Conservation (phyloP, 345 rosid genomes). For the Zanthoxylum bungeanum region DNA sequence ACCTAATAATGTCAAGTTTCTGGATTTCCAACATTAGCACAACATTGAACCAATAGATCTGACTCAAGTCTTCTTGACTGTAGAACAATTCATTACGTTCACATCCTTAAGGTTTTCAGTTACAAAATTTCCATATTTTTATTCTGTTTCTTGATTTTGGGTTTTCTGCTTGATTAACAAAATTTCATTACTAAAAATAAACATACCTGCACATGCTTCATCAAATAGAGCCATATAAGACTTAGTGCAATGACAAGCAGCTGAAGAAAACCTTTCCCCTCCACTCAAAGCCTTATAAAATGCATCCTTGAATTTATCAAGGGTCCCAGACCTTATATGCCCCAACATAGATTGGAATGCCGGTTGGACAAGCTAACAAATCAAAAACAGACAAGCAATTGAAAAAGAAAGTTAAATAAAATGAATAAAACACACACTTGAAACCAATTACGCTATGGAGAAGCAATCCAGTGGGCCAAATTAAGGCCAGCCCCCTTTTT, state of each 20-base stretch:
- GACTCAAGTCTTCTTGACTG: too few species aligned
- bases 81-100: too few species aligned
- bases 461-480: background rate
- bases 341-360: constrained; percentile 77
- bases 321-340: constrained; percentile 66
- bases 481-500: constrained; percentile 2
- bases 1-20: background rate
- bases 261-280: constrained; percentile 76
- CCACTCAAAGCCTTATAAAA: constrained; percentile 77
- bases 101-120: too few species aligned
- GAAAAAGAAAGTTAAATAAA: constrained; percentile 6
- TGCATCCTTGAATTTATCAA: constrained; percentile 64
- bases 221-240: constrained; percentile 58
- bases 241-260: constrained; percentile 49
- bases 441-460: background rate
- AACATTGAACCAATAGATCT: too few species aligned
- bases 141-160: too few species aligned
- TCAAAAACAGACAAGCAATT: constrained; percentile 15
- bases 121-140: too few species aligned
- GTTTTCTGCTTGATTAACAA: too few species aligned
- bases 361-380: constrained; percentile 80
- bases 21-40: background rate
- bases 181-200: background rate
- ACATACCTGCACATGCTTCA: constrained; percentile 72
- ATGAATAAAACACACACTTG: background rate